Conservation (phyloP, 345 rosid species). For the Populus tremula region DNA sequence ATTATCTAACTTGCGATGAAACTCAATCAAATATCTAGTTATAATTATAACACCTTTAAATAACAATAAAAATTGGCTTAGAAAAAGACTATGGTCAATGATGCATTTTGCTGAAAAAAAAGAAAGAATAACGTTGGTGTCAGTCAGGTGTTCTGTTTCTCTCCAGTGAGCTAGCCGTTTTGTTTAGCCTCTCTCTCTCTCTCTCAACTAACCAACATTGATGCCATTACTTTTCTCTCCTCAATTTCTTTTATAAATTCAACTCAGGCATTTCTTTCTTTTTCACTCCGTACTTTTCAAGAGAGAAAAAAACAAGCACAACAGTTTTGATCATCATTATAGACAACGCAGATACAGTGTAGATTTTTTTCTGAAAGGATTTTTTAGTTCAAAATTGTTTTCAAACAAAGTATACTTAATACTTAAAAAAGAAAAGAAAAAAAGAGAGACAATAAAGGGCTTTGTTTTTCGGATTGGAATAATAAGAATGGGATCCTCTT, state of each 20-base stretch:
- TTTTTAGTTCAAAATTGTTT: neutral
- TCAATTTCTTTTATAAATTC: conserved; percentile 11
- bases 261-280: conserved; percentile 12
- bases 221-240: conserved; percentile 25
- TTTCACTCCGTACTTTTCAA: conserved; percentile 29
- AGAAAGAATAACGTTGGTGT: conserved; percentile 36
- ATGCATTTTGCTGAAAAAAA: too few species aligned
- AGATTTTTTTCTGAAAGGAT: neutral
- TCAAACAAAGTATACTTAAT: neutral
- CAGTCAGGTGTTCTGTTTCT: conserved; percentile 18
- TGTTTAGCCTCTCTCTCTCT: conserved; percentile 35
- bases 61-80: too few species aligned
- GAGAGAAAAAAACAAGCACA: neutral
- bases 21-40: too few species aligned
- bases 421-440: neutral
- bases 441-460: neutral
- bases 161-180: conserved; percentile 38
- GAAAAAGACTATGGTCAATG: too few species aligned
- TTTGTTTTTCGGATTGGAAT: neutral
- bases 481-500: conserved; percentile 72
- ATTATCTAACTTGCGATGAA: too few species aligned
- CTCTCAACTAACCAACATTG: conserved; percentile 26
- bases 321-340: conserved; percentile 33
- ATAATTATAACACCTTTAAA: too few species aligned
- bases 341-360: conserved; percentile 19